Evolutionary conservation across 2,329 filamentous ascomycete genomes (phyloP).

Genomic region (Lachnellula occidentalis): DNA sequence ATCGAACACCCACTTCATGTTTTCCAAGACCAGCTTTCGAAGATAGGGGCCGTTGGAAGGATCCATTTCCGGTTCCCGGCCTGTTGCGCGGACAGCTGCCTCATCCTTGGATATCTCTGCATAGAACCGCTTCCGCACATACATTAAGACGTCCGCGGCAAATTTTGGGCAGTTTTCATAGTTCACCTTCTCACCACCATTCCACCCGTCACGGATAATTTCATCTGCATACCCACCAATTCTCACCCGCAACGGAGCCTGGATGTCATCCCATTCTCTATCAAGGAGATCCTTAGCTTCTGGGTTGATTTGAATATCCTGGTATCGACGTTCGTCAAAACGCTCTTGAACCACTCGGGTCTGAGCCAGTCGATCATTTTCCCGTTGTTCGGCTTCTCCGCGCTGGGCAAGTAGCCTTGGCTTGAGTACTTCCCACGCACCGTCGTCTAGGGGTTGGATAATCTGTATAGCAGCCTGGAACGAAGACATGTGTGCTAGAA

Average conservation of each 20-base stretch:
- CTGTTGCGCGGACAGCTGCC: conserved; percentile 40
- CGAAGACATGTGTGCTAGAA: conserved; percentile 64
- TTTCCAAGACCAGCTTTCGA: conserved; percentile 66
- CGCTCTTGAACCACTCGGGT: conserved; percentile 35
- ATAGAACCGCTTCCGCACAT: conserved; percentile 64
- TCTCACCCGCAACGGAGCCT: conserved; percentile 59
- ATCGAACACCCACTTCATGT: conserved; percentile 83
- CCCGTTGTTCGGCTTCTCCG: conserved; percentile 55
- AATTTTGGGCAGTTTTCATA: conserved; percentile 62
- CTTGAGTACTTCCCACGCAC: conserved; percentile 63
- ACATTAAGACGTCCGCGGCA: conserved; percentile 64
- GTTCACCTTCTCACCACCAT: conserved; percentile 55
- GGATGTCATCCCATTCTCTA: conserved; percentile 64
- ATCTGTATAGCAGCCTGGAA: conserved; percentile 71
- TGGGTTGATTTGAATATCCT: conserved; percentile 34
- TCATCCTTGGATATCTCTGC: conserved; percentile 51
- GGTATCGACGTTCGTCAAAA: conserved; percentile 27
- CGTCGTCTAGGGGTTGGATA: conserved; percentile 60
- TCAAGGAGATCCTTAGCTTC: conserved; percentile 56
- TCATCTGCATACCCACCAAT: conserved; percentile 66
- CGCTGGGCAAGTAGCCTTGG: conserved; percentile 63
- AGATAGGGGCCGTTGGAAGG: conserved; percentile 49
- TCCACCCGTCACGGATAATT: conserved; percentile 61
- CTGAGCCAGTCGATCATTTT: conserved; percentile 37
- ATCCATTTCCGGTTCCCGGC: conserved; percentile 41